These are phyloP conservation scores for Trifolium repens DNA, from an alignment of 306 rosid genomes.

Conservation along the genomic window DNA sequence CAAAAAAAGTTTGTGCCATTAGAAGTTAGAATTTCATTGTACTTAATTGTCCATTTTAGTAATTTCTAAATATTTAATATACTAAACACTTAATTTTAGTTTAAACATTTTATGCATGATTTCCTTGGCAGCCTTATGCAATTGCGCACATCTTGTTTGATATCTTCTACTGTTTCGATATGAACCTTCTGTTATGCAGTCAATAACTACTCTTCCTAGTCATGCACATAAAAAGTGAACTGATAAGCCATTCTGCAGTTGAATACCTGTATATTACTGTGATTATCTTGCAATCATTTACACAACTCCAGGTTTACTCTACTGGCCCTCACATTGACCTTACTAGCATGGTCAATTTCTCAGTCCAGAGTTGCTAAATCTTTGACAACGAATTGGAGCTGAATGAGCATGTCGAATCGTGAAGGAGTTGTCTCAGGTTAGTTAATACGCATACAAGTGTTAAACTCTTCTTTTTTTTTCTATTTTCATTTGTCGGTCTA, in stretches of 20 bases:
- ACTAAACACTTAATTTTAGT: not conserved
- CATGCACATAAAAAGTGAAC: constrained; percentile 36
- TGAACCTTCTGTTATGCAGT: constrained; percentile 3
- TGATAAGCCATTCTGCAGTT: constrained; percentile 59
- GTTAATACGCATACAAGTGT: constrained; percentile 8
- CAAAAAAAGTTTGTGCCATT: constrained; percentile 2
- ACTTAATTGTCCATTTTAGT: not conserved
- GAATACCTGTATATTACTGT: constrained; percentile 29
- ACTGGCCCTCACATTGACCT: constrained; percentile 47
- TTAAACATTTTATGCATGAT: not conserved
- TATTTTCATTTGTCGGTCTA: not conserved
- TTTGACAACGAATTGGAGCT: constrained; percentile 52
- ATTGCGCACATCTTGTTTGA: not conserved
- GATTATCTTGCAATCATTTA: constrained; percentile 55
- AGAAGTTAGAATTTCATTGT: constrained; percentile 7
- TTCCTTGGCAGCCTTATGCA: not conserved
- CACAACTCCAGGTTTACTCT: constrained; percentile 42
- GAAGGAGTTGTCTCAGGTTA: constrained; percentile 51
- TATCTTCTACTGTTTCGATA: constrained; percentile 27
- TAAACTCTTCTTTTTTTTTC: not conserved
- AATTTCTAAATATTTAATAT: not conserved
- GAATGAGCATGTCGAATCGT: constrained; percentile 42
- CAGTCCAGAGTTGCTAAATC: constrained; percentile 46
- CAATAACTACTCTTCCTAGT: not conserved
- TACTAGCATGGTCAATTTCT: constrained; percentile 51